These are phyloP conservation scores for Tolypocladium album DNA, from an alignment of 2,329 filamentous ascomycete species.

Conservation along the genomic window DNA sequence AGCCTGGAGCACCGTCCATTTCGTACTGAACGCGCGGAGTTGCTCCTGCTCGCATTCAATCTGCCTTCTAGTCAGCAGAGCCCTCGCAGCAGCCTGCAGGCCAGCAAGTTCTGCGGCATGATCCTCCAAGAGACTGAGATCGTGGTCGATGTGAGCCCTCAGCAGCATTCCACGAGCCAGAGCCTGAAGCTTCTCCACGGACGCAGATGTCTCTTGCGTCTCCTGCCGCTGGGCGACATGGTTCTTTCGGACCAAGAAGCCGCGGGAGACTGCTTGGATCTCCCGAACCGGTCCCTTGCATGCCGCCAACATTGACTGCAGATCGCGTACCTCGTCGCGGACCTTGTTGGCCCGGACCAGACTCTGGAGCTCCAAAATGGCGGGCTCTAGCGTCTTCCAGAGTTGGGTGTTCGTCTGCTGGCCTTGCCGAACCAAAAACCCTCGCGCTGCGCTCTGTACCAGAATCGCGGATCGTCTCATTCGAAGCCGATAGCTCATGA, in stretches of 20 bases:
- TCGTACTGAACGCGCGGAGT: conserved; percentile 36
- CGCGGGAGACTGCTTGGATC: conserved; percentile 56
- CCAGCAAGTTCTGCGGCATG: conserved; percentile 38
- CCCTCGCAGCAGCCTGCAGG: conserved; percentile 58
- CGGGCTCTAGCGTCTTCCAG: conserved; percentile 59
- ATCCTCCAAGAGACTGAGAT: conserved; percentile 40
- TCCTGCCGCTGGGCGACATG: conserved; percentile 45
- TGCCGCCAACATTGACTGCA: conserved; percentile 47
- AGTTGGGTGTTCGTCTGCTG: conserved; percentile 52
- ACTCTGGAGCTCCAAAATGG: conserved; percentile 73
- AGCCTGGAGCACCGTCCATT: conserved; percentile 35
- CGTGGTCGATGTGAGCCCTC: conserved; percentile 43
- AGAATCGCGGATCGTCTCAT: conserved; percentile 74
- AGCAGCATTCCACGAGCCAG: conserved; percentile 56
- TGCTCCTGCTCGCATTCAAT: conserved; percentile 38
- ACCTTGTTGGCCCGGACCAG: conserved; percentile 61
- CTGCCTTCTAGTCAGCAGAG: conserved; percentile 46
- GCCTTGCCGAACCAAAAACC: conserved; percentile 58
- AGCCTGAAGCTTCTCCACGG: conserved; percentile 52
- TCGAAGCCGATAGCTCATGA: conserved; percentile 68
- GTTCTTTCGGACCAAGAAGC: conserved; percentile 51
- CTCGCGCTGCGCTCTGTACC: conserved; percentile 70
- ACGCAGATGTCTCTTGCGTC: conserved; percentile 38
- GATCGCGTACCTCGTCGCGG: conserved; percentile 45
- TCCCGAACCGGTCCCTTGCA: conserved; percentile 53